Evolutionary conservation across 345 rosid genomes (phyloP).

Genomic region (Xanthoceras sorbifolium): DNA sequence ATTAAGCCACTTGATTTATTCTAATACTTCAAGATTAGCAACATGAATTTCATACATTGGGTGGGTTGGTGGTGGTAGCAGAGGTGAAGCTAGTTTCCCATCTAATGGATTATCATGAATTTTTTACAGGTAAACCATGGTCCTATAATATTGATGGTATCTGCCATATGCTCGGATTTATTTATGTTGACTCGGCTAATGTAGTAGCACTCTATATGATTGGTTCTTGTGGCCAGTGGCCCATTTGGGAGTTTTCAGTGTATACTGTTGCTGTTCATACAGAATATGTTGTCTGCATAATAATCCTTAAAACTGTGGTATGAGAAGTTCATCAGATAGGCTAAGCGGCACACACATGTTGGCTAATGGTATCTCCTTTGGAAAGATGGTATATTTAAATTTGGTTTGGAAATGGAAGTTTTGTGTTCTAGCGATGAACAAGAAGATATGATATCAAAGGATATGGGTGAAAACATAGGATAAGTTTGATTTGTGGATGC

Average conservation of each 20-base stretch:
- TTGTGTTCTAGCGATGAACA: constrained; percentile 1
- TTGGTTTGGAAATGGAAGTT: constrained; percentile 17
- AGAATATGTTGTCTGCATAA: constrained; percentile 22
- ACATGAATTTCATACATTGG: background rate
- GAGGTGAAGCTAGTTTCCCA: background rate
- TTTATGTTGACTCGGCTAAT: constrained; percentile 29
- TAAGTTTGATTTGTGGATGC: background rate
- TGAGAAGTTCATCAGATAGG: constrained; percentile 18
- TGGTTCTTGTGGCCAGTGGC: constrained; percentile 31
- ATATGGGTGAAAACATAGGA: background rate
- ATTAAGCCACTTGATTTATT: constrained; percentile 4
- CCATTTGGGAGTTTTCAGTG: constrained; percentile 17
- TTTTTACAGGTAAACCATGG: constrained; percentile 54
- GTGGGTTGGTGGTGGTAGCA: background rate
- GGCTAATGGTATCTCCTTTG: constrained; percentile 17
- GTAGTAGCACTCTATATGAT: constrained; percentile 25
- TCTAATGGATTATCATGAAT: constrained; percentile 15
- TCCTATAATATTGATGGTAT: constrained; percentile 28
- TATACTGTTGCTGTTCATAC: constrained; percentile 17
- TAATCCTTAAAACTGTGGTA: constrained; percentile 8
- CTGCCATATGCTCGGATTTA: constrained; percentile 34
- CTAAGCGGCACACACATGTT: constrained; percentile 6
- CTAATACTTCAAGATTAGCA: background rate
- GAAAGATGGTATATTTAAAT: constrained; percentile 5
- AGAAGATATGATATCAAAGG: constrained; percentile 1